phyloP scores from a whole-genome alignment of 2,329 filamentous ascomycete species.

The Colletotrichum trifolii region DNA sequence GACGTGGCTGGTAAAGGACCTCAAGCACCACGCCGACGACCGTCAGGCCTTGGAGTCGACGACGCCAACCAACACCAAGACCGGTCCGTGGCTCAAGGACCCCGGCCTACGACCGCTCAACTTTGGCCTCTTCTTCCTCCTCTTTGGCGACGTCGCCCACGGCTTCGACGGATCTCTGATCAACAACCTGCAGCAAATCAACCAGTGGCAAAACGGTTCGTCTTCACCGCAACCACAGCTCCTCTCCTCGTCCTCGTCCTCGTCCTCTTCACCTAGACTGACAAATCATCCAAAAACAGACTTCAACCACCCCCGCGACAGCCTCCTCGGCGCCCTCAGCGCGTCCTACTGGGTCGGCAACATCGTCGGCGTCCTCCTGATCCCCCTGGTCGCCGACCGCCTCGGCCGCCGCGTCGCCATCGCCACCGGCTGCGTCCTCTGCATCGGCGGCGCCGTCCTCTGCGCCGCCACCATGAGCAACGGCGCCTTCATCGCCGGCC shows the following conservation, averaged over 20 bases:
- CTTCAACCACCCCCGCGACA: slow-evolving; percentile 47
- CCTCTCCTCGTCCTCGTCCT: fast-evolving
- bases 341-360: slow-evolving; percentile 52
- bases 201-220: slow-evolving; percentile 52
- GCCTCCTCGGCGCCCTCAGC: slow-evolving; percentile 46
- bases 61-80: slow-evolving; percentile 27
- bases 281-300: slow-evolving; percentile 28
- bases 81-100: slow-evolving; percentile 20
- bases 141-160: slow-evolving; percentile 53
- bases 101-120: slow-evolving; percentile 25
- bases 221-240: background rate
- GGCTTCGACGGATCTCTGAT: slow-evolving; percentile 62
- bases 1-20: slow-evolving; percentile 22
- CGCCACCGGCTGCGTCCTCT: slow-evolving; percentile 45
- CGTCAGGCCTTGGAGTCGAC: slow-evolving; percentile 29
- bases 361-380: slow-evolving; percentile 56
- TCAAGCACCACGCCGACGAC: slow-evolving; percentile 19
- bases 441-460: slow-evolving; percentile 49
- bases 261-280: background rate
- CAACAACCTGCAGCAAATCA: slow-evolving; percentile 58
- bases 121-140: slow-evolving; percentile 44
- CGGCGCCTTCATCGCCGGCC: slow-evolving; percentile 54
- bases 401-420: slow-evolving; percentile 47
- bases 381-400: slow-evolving; percentile 45
- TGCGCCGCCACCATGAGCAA: slow-evolving; percentile 55